Evolutionary conservation across 1,284 basidiomycete species (phyloP).

Genomic region (Tremellales sp.): DNA sequence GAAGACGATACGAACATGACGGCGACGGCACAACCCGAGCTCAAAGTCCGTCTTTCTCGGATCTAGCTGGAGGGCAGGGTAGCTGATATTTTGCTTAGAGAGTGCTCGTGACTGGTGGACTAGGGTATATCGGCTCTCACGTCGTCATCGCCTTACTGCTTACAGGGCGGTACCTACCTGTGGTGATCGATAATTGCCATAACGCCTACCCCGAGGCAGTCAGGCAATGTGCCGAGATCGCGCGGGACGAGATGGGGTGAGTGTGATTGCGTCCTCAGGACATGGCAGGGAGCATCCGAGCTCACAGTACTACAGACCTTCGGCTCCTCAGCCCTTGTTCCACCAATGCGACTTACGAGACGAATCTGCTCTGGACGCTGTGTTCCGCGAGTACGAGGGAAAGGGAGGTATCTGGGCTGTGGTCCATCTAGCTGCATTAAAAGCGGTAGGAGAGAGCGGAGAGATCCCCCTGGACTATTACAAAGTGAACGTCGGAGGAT

Average conservation of each 20-base stretch:
- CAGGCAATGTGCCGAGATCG: constrained; percentile 72
- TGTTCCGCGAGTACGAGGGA: constrained; percentile 68
- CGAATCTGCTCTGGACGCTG: constrained; percentile 61
- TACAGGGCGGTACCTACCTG: constrained; percentile 79
- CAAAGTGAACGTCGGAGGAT: constrained; percentile 81
- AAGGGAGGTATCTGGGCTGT: constrained; percentile 94
- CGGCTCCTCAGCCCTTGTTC: constrained; percentile 29
- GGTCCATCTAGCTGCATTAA: constrained; percentile 92
- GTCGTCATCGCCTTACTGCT: constrained; percentile 77
- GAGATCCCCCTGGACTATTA: constrained; percentile 92
- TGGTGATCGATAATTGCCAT: constrained; percentile 82
- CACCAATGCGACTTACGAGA: constrained; percentile 71
- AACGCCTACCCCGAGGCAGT: constrained; percentile 75
- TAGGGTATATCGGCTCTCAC: constrained; percentile 66
- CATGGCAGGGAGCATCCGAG: not conserved
- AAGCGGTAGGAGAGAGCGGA: constrained; percentile 94
- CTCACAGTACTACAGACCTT: constrained; percentile 16
- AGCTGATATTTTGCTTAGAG: too few relatives aligned
- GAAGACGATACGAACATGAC: not conserved
- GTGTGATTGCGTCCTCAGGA: constrained; percentile 5
- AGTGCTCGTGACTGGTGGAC: constrained; percentile 39
- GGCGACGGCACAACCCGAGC: not conserved
- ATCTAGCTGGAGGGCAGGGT: too few relatives aligned
- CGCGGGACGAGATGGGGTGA: constrained; percentile 53
- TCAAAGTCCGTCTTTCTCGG: not conserved